These are phyloP conservation scores for Phylloporus scabripes DNA, from an alignment of 768 basidiomycete species.

Conservation along the genomic window DNA sequence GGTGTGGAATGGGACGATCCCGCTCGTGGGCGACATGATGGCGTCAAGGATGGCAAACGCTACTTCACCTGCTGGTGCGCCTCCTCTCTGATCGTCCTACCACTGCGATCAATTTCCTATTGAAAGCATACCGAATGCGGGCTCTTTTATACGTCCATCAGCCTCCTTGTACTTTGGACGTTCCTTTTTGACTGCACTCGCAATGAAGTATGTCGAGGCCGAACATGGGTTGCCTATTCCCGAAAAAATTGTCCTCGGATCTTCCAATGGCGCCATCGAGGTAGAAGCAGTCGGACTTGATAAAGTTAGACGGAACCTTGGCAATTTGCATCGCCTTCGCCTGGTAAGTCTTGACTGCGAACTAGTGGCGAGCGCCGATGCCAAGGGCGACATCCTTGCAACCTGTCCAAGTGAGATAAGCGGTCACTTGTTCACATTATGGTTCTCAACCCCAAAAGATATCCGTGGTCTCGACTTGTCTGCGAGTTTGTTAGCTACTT, in stretches of 20 bases:
- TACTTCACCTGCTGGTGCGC: slow-evolving; percentile 78
- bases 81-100: slow-evolving; percentile 7
- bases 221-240: slow-evolving; percentile 45
- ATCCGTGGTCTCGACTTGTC: slow-evolving; percentile 81
- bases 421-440: slow-evolving; percentile 6
- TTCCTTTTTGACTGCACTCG: slow-evolving; percentile 71
- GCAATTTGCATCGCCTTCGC: slow-evolving; percentile 58
- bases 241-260: slow-evolving; percentile 70
- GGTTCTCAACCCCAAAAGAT: slow-evolving; percentile 38
- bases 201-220: slow-evolving; percentile 70
- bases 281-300: slow-evolving; percentile 84
- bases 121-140: slow-evolving; percentile 54
- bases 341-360: slow-evolving; percentile 78
- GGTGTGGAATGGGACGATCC: slow-evolving; percentile 97
- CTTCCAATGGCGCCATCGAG: slow-evolving; percentile 75
- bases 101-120: slow-evolving; percentile 5
- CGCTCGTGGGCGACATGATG: slow-evolving; percentile 80
- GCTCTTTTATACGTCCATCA: slow-evolving; percentile 79
- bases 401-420: slow-evolving; percentile 62
- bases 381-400: slow-evolving; percentile 44
- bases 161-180: slow-evolving; percentile 50
- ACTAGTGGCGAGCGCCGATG: slow-evolving; percentile 48
- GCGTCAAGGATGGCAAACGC: slow-evolving; percentile 64
- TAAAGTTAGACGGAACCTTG: slow-evolving; percentile 67
- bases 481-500: slow-evolving; percentile 61